Conservation (phyloP, 495 filamentous ascomycete species). For the Talaromyces borbonicus region DNA sequence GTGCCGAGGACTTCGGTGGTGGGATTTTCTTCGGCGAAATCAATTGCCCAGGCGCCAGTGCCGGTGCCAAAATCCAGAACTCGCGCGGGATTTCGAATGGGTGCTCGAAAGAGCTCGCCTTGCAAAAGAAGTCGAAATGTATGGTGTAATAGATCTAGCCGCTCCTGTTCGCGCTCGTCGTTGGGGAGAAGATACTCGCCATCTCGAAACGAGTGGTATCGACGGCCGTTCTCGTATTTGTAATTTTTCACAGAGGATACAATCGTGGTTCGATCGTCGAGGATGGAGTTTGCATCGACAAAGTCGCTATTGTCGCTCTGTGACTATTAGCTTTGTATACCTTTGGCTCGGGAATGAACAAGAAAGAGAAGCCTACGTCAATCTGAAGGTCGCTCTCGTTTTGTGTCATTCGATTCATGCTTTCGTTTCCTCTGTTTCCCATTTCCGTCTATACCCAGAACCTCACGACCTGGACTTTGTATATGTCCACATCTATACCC, state of each 20-base stretch:
- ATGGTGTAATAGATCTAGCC: constrained; percentile 53
- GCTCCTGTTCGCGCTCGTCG: constrained; percentile 51
- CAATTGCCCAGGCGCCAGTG: constrained; percentile 57
- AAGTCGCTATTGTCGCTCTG: constrained; percentile 22
- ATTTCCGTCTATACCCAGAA: no score
- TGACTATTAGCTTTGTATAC: neutral
- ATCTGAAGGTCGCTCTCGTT: neutral
- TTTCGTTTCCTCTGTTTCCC: neutral
- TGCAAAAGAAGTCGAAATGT: constrained; percentile 41
- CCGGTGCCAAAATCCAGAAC: constrained; percentile 55
- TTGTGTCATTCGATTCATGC: neutral
- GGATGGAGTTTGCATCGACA: constrained; percentile 25
- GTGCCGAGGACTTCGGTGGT: constrained; percentile 23
- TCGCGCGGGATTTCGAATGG: constrained; percentile 33
- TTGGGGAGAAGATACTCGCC: constrained; percentile 52
- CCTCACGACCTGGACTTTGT: no score
- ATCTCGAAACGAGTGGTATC: constrained; percentile 48
- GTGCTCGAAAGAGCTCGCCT: constrained; percentile 42
- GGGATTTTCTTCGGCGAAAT: constrained; percentile 38
- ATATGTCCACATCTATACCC: no score
- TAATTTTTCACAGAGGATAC: constrained; percentile 39
- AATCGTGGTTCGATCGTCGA: constrained; percentile 33
- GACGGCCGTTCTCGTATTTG: constrained; percentile 50
- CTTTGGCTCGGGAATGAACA: neutral
- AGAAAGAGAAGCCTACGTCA: neutral